These are phyloP conservation scores for Apiospora aurea DNA, from an alignment of 2,329 filamentous ascomycete species.

Conservation along the genomic window DNA sequence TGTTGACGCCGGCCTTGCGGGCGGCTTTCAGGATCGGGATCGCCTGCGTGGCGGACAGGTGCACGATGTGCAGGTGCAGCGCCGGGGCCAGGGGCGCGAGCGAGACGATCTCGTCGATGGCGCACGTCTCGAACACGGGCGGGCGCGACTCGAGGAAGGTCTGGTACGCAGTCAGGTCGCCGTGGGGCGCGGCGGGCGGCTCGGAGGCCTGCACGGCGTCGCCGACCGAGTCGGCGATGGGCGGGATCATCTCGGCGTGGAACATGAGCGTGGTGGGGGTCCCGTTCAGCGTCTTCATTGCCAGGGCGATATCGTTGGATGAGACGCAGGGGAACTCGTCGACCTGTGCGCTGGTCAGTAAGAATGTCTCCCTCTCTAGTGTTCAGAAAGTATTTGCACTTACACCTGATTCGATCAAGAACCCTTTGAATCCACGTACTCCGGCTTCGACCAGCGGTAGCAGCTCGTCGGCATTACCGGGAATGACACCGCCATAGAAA, in stretches of 20 bases:
- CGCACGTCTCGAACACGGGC: constrained; percentile 88
- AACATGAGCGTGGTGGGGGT: constrained; percentile 95
- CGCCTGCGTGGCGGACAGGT: constrained; percentile 87
- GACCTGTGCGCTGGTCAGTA: constrained; percentile 62
- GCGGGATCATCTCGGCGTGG: constrained; percentile 98
- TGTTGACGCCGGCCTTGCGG: constrained; percentile 75
- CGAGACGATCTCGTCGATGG: constrained; percentile 84
- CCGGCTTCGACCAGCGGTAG: constrained; percentile 83
- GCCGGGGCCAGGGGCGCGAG: constrained; percentile 81
- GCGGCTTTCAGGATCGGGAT: constrained; percentile 83
- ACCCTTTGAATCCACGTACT: constrained; percentile 96
- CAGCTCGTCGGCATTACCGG: constrained; percentile 83
- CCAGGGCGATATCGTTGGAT: constrained; percentile 76
- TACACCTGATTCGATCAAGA: constrained; percentile 95
- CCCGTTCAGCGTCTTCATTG: constrained; percentile 81
- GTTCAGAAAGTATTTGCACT: constrained; percentile 45
- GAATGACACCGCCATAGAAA: constrained; percentile 94
- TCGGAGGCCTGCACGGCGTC: constrained; percentile 76
- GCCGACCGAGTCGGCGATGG: constrained; percentile 78
- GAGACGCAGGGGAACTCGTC: constrained; percentile 96
- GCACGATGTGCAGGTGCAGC: constrained; percentile 90
- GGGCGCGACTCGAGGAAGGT: constrained; percentile 94
- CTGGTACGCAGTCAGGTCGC: constrained; percentile 78
- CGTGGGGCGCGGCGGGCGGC: constrained; percentile 73
- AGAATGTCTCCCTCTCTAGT: background rate